Evolutionary conservation across 2,329 filamentous ascomycete genomes (phyloP).

Genomic region (Pestalotiopsis sp.): DNA sequence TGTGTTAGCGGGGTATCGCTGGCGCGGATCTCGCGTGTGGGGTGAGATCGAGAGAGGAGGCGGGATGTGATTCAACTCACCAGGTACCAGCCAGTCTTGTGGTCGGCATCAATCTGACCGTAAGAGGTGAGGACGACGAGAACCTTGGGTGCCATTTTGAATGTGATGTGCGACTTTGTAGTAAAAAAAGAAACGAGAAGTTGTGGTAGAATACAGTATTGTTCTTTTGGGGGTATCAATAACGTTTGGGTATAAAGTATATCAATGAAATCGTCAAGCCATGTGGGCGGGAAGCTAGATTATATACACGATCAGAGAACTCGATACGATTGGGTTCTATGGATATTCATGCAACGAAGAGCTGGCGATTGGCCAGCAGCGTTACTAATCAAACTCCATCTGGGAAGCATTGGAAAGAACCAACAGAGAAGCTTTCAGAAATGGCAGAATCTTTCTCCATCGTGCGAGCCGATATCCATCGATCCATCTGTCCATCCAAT

Average conservation of each 20-base stretch:
- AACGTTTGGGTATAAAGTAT: background rate
- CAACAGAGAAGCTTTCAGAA: slow-evolving; percentile 4
- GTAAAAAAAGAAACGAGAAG: background rate
- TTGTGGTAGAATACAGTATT: background rate
- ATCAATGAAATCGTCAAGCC: background rate
- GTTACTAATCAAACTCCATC: background rate
- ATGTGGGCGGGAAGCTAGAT: background rate
- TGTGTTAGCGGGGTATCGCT: background rate
- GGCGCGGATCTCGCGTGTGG: no score
- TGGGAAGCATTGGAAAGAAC: background rate
- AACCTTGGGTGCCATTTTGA: slow-evolving; percentile 58
- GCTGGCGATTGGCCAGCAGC: background rate
- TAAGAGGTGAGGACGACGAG: slow-evolving; percentile 74
- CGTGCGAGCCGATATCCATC: background rate
- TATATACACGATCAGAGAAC: background rate
- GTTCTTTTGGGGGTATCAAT: background rate
- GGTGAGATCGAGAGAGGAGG: background rate
- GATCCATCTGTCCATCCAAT: no score
- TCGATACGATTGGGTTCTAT: background rate
- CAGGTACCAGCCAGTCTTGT: slow-evolving; percentile 72
- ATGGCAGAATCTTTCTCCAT: background rate
- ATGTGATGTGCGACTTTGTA: background rate
- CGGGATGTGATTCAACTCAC: slow-evolving; percentile 39
- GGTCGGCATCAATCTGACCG: slow-evolving; percentile 50
- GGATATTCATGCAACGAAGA: background rate